Percentiles rank a stretch among this genome's conserved stretches.
These are phyloP conservation scores for Saksenaea oblongispora DNA, from an alignment of 371 early-diverging fungal genomes.

Conservation along the genomic window DNA sequence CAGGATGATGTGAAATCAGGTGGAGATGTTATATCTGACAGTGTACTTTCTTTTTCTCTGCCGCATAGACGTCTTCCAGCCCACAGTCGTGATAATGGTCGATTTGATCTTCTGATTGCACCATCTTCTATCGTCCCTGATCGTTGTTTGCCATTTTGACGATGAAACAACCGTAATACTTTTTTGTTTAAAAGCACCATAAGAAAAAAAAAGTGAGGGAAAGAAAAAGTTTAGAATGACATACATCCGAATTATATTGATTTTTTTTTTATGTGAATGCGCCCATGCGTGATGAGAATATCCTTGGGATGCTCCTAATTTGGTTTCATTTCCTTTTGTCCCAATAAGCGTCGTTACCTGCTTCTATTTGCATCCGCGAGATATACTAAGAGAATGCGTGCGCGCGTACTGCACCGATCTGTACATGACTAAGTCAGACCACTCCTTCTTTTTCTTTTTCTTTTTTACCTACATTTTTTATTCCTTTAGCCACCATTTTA, in stretches of 20 bases:
- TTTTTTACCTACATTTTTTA: too few relatives aligned
- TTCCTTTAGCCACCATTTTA: too few relatives aligned
- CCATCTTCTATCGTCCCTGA: not conserved
- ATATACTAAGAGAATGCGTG: not conserved
- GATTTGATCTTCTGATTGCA: not conserved
- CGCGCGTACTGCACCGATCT: not conserved
- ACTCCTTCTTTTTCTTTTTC: too few relatives aligned
- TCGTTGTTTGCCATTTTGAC: not conserved
- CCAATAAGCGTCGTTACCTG: slow-evolving; percentile 2
- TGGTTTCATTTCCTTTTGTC: slow-evolving; percentile 5
- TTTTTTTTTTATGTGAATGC: not conserved
- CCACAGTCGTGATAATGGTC: not conserved
- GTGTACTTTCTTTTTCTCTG: not conserved
- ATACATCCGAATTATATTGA: not conserved
- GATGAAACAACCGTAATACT: not conserved
- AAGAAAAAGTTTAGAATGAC: not conserved
- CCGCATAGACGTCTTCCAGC: not conserved
- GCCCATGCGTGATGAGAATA: not conserved
- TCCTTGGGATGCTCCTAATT: not conserved
- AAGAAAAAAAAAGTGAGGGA: not conserved
- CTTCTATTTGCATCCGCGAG: not conserved
- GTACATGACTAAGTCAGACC: not conserved
- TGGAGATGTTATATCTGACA: not conserved
- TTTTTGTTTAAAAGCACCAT: slow-evolving; percentile 1
- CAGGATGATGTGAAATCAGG: not conserved